Conservation (phyloP, 352 stramenopile species). For the Globisporangium spinosum region DNA sequence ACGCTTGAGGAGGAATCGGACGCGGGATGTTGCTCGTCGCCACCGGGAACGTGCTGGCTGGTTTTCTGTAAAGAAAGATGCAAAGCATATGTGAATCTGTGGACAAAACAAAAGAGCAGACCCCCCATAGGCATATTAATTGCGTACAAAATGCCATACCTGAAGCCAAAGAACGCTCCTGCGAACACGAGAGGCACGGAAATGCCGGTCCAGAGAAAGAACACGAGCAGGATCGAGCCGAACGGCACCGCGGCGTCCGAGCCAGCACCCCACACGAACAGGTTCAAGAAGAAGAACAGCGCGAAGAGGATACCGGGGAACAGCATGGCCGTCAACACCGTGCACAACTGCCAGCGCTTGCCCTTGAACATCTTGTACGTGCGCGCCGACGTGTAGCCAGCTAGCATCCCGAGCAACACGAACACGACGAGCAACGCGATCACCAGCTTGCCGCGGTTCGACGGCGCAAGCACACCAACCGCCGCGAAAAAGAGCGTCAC, state of each 20-base stretch:
- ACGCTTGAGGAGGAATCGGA: conserved; percentile 97
- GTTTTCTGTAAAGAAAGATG: conserved; percentile 38
- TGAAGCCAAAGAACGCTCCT: conserved; percentile 98
- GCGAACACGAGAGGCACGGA: conserved; percentile 98
- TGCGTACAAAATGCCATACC: conserved; percentile 42
- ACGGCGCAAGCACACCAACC: conserved; percentile 94
- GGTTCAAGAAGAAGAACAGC: conserved; percentile 97
- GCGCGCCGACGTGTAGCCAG: conserved; percentile 94
- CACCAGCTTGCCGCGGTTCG: conserved; percentile 96
- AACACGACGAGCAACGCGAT: conserved; percentile 98
- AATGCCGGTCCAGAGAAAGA: conserved; percentile 99
- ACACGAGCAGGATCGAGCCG: conserved; percentile 95
- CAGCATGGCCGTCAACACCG: conserved; percentile 92
- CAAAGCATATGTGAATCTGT: background rate
- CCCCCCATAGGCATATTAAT: background rate
- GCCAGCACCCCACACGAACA: conserved; percentile 93
- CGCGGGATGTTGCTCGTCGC: conserved; percentile 98
- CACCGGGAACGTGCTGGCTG: conserved; percentile 94
- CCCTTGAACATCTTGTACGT: conserved; percentile 99
- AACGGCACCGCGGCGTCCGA: conserved; percentile 95
- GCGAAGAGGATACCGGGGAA: conserved; percentile 97
- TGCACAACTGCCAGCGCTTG: conserved; percentile 97
- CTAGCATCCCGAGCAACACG: conserved; percentile 94
- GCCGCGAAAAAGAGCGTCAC: conserved; percentile 97
- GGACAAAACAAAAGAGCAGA: background rate